These are phyloP conservation scores for Eucalyptus rudis DNA, from an alignment of 345 rosid species.

Conservation along the genomic window DNA sequence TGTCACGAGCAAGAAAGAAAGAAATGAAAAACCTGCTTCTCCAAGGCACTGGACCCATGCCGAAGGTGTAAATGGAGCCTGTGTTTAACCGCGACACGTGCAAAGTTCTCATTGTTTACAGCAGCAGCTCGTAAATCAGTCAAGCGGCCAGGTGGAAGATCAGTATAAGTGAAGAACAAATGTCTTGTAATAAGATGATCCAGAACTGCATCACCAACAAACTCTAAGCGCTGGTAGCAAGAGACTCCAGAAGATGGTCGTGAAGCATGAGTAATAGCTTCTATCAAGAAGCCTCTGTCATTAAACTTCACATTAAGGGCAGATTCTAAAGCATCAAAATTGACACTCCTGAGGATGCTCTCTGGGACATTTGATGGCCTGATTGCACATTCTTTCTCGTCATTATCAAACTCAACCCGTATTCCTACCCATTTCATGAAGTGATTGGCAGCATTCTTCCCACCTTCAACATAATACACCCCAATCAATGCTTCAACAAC, in stretches of 20 bases:
- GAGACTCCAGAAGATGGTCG: constrained; percentile 93
- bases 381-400: constrained; percentile 22
- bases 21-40: constrained; percentile 64
- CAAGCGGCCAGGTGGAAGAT: constrained; percentile 94
- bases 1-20: background rate
- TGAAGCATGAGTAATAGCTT: constrained; percentile 97
- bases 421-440: constrained; percentile 97
- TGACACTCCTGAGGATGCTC: constrained; percentile 60
- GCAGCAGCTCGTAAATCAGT: constrained; percentile 99
- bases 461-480: constrained; percentile 89
- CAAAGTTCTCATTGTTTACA: constrained; percentile 95
- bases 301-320: constrained; percentile 50
- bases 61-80: constrained; percentile 84
- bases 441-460: constrained; percentile 80
- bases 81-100: constrained; percentile 95
- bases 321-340: constrained; percentile 64
- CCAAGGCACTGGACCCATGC: constrained; percentile 97
- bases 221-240: constrained; percentile 90
- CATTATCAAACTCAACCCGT: constrained; percentile 65
- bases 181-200: constrained; percentile 94
- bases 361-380: constrained; percentile 54
- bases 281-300: constrained; percentile 57
- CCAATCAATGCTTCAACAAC: constrained; percentile 99
- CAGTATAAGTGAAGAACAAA: constrained; percentile 79
- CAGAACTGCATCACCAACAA: constrained; percentile 96